These are phyloP conservation scores for Fusarium humuli DNA, from an alignment of 2,329 filamentous ascomycete species.

Conservation along the genomic window DNA sequence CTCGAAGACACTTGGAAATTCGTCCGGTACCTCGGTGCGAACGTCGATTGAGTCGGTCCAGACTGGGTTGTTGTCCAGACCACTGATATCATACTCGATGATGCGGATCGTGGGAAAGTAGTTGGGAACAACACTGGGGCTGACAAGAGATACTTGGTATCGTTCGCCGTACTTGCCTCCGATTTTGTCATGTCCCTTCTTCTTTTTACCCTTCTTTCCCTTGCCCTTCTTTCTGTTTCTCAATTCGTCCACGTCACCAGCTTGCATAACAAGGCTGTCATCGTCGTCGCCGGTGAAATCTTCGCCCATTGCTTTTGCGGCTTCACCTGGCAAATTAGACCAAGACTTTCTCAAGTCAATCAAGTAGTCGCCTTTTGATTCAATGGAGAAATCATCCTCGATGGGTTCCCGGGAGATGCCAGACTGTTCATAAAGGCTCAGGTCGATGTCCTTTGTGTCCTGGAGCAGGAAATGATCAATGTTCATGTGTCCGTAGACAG, in stretches of 20 bases:
- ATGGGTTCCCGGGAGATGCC: slow-evolving; percentile 45
- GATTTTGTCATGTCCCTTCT: slow-evolving; percentile 67
- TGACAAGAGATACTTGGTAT: slow-evolving; percentile 83
- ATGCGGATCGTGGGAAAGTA: slow-evolving; percentile 91
- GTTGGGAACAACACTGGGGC: slow-evolving; percentile 91
- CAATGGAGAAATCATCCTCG: slow-evolving; percentile 68
- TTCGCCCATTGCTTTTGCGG: slow-evolving; percentile 36
- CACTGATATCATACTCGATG: slow-evolving; percentile 92
- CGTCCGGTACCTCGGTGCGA: slow-evolving; percentile 10
- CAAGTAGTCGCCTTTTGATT: slow-evolving; percentile 78
- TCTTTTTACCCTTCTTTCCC: slow-evolving; percentile 59
- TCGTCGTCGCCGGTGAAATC: slow-evolving; percentile 34
- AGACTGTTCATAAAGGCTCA: slow-evolving; percentile 55
- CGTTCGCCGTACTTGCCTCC: slow-evolving; percentile 86
- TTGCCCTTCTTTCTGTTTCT: slow-evolving; percentile 36
- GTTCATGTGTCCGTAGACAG: slow-evolving; percentile 96
- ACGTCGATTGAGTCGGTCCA: slow-evolving; percentile 57
- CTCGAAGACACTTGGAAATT: slow-evolving; percentile 30
- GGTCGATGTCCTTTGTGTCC: slow-evolving; percentile 81
- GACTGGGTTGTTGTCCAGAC: slow-evolving; percentile 68
- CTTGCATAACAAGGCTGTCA: slow-evolving; percentile 38
- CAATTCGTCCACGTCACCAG: slow-evolving; percentile 34
- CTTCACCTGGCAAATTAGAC: slow-evolving; percentile 75
- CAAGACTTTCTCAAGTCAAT: slow-evolving; percentile 81
- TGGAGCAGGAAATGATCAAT: slow-evolving; percentile 97